Evolutionary conservation across 257 asterid genomes (phyloP).

Genomic region (Solanum sejunctum): DNA sequence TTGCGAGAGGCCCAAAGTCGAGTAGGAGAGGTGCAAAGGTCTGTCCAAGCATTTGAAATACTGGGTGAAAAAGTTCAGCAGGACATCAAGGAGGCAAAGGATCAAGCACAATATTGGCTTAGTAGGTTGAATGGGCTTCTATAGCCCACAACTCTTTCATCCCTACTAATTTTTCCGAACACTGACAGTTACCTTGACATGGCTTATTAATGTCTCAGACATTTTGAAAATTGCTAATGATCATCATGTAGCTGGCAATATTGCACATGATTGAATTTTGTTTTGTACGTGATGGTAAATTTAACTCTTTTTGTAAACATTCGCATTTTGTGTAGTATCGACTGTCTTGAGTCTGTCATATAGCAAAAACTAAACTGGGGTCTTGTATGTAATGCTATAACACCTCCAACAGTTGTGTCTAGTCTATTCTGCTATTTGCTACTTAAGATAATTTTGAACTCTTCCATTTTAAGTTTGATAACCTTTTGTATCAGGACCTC

Average conservation of each 20-base stretch:
- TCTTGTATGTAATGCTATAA: neutral
- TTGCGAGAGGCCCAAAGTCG: neutral
- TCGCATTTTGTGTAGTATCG: neutral
- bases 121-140: conserved; percentile 17
- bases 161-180: neutral
- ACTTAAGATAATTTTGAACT: neutral
- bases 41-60: conserved; percentile 10
- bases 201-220: neutral
- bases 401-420: neutral
- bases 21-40: neutral
- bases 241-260: neutral
- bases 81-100: conserved; percentile 12
- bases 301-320: neutral
- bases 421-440: neutral
- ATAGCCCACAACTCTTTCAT: neutral
- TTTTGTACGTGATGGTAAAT: neutral
- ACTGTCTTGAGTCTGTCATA: neutral
- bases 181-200: neutral
- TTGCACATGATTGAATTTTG: neutral
- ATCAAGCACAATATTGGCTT: conserved; percentile 13
- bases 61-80: conserved; percentile 7
- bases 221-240: neutral
- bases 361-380: neutral
- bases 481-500: neutral
- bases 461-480: neutral